Percentiles rank a stretch among this genome's conserved stretches.
Evolutionary conservation across 495 filamentous ascomycete species (phyloP).

Genomic region (Alectoria sarmentosa): DNA sequence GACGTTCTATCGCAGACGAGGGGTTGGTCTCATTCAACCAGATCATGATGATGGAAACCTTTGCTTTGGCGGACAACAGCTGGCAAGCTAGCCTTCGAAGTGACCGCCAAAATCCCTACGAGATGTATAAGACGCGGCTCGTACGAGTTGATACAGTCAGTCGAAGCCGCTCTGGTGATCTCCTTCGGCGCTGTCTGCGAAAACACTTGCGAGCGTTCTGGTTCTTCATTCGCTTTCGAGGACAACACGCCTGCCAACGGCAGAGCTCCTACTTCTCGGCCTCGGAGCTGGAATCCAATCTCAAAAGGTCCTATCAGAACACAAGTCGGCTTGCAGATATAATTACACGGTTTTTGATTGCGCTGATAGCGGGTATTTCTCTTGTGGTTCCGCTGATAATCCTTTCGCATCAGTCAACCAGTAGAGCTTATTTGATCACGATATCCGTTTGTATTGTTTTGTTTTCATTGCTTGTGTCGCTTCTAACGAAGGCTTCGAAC

Average conservation of each 20-base stretch:
- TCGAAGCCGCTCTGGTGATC: conserved; percentile 18
- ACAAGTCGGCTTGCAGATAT: conserved; percentile 23
- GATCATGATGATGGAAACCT: conserved; percentile 27
- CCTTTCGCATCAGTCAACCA: conserved; percentile 21
- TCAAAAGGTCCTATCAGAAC: conserved; percentile 23
- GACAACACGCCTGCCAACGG: conserved; percentile 10
- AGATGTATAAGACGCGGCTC: conserved; percentile 25
- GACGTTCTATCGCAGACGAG: conserved; percentile 15
- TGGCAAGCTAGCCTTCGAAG: conserved; percentile 19
- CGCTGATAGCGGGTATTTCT: conserved; percentile 22
- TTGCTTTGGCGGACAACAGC: conserved; percentile 22
- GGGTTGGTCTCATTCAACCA: conserved; percentile 22
- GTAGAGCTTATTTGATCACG: conserved; percentile 15
- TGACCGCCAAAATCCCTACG: conserved; percentile 20
- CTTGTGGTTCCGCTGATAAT: conserved; percentile 25
- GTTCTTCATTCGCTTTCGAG: conserved; percentile 16
- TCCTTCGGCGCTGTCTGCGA: conserved; percentile 19
- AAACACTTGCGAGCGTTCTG: conserved; percentile 22
- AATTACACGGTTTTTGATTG: conserved; percentile 17
- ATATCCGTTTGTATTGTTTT: conserved; percentile 20
- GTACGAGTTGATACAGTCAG: conserved; percentile 22
- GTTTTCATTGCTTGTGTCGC: conserved; percentile 24
- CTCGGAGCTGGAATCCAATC: conserved; percentile 6
- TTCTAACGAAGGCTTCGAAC: conserved; percentile 26
- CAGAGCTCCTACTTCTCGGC: neutral